Base-by-base conservation (phyloP, 2,329 filamentous ascomycete genomes). In the Dothideomycetes sp. region DNA sequence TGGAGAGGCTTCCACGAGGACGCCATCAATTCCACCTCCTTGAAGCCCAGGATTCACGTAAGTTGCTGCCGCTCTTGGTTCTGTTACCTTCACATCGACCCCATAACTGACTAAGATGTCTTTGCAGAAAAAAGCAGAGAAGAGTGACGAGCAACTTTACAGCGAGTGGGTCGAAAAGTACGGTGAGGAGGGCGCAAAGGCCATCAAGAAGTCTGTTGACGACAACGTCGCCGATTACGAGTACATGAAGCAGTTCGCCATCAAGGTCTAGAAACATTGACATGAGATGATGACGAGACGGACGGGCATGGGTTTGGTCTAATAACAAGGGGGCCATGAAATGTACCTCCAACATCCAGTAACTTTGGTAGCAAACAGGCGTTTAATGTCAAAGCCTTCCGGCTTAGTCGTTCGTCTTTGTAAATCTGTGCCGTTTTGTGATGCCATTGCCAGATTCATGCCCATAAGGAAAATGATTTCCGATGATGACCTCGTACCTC, bases 1-100 rank as follows among this genome's bases (percentile, higher is more conserved):
- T 96, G 91, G 91, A 83, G 79, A 50, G 91, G 91, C 9, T 96
- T 94, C 66, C 91, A 96, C 60, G 84, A 96, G 50, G 91, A 96
- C 67, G 91, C 87, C 11, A 84, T 96, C 51, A 70, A 83, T 49
- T 94, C 84, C 56, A 81, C 72, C 29, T 79, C 78, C 45, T 66
- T 98, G 53, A 81, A 80, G 57, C 76, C 84, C 2, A 71, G 84
- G 54, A 68, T 70, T 34, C 71, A 79, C 48, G 73, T 77, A 61
- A 54, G 67, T 63, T 24, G 17, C n/a, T 27, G 7, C 14, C 19
- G n/a, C n/a, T n/a, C n/a, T n/a, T n/a, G n/a, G n/a, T n/a, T n/a
- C n/a, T n/a, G n/a, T n/a, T n/a, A n/a, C n/a, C n/a, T n/a, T n/a
- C n/a, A n/a, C 19, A n/a, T 14, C 18, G 7, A 33, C 18, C 8